Evolutionary conservation across 352 stramenopile genomes (phyloP).

Genomic region (Phytopythium aichiense): DNA sequence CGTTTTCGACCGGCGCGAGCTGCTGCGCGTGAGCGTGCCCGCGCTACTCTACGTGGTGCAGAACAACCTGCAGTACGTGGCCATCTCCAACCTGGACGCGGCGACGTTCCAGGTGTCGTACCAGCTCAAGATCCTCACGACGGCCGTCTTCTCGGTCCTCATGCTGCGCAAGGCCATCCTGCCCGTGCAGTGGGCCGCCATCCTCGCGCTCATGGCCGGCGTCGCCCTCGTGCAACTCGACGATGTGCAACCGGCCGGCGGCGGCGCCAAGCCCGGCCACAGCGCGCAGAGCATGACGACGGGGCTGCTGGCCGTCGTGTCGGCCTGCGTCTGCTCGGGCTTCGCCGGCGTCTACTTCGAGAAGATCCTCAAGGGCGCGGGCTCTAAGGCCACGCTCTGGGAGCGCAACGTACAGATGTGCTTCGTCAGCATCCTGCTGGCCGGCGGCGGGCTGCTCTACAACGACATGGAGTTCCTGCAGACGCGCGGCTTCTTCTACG

Average conservation of each 20-base stretch:
- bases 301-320: slow-evolving; percentile 62
- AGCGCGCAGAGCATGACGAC: slow-evolving; percentile 57
- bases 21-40: slow-evolving; percentile 72
- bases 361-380: slow-evolving; percentile 74
- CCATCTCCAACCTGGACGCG: slow-evolving; percentile 76
- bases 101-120: slow-evolving; percentile 81
- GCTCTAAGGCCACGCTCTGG: slow-evolving; percentile 64
- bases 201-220: slow-evolving; percentile 76
- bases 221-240: slow-evolving; percentile 78
- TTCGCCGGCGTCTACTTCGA: slow-evolving; percentile 87
- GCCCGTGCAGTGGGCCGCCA: slow-evolving; percentile 72
- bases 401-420: slow-evolving; percentile 85
- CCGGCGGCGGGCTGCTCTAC: slow-evolving; percentile 49
- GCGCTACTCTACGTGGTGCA: slow-evolving; percentile 80
- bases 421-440: slow-evolving; percentile 61
- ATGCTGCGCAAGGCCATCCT: slow-evolving; percentile 69
- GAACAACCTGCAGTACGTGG: slow-evolving; percentile 84
- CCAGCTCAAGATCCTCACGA: slow-evolving; percentile 88
- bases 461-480: slow-evolving; percentile 58
- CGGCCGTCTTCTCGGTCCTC: slow-evolving; percentile 81
- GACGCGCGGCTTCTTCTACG: slow-evolving; percentile 71
- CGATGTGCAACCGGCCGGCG: slow-evolving; percentile 15
- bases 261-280: slow-evolving; percentile 9
- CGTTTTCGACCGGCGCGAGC: slow-evolving; percentile 59
- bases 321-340: slow-evolving; percentile 73